These are phyloP conservation scores for Colletotrichum musicola DNA, from an alignment of 2,329 filamentous ascomycete species.

Conservation along the genomic window DNA sequence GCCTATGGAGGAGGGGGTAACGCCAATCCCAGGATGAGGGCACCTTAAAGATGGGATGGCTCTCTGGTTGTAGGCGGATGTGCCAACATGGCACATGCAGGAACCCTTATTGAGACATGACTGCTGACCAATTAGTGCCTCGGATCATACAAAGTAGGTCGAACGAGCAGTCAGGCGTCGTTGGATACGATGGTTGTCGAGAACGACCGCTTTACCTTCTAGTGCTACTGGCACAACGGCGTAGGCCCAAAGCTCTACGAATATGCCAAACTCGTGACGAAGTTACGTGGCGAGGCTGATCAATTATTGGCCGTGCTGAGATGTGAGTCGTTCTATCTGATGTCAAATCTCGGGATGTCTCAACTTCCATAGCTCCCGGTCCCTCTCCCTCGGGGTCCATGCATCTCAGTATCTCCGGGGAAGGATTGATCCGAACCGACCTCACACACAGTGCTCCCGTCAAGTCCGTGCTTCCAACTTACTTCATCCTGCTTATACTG, in stretches of 20 bases:
- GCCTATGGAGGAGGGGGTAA: neutral
- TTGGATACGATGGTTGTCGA: neutral
- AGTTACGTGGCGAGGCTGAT: too few species aligned
- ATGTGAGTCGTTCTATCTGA: too few species aligned
- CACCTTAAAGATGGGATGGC: neutral
- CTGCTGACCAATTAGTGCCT: neutral
- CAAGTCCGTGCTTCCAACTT: neutral
- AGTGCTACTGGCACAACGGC: too few species aligned
- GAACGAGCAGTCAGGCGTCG: neutral
- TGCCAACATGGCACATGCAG: slow-evolving; percentile 23
- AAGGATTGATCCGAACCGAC: slow-evolving; percentile 14
- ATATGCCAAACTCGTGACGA: too few species aligned
- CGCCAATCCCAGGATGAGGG: neutral
- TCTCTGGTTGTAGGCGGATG: neutral
- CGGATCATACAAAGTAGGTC: neutral
- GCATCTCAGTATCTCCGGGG: neutral
- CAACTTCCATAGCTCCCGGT: too few species aligned
- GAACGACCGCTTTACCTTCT: too few species aligned
- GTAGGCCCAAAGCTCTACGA: too few species aligned
- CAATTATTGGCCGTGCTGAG: too few species aligned
- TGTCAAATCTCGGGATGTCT: too few species aligned
- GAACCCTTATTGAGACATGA: slow-evolving; percentile 26
- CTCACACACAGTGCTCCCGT: slow-evolving; percentile 2
- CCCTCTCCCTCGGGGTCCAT: too few species aligned
- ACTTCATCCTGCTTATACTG: neutral